phyloP scores from a whole-genome alignment of 192 early-diverging fungal species.

The Backusella tarrabulga region DNA sequence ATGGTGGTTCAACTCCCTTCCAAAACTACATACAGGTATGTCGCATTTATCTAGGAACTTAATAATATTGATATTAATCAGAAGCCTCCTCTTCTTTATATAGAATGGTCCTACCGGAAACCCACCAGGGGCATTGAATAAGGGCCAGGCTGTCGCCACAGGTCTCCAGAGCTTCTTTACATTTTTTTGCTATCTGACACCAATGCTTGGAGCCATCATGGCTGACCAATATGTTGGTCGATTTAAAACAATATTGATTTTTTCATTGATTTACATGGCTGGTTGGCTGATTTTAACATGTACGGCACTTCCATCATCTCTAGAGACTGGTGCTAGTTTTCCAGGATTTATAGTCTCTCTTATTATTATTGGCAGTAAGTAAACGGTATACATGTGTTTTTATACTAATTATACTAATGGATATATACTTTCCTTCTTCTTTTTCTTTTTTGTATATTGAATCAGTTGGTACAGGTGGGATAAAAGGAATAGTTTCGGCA shows the following conservation, averaged over 20 bases:
- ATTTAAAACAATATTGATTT: slow-evolving; percentile 68
- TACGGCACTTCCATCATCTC: slow-evolving; percentile 55
- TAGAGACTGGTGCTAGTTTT: slow-evolving; percentile 51
- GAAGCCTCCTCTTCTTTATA: neutral
- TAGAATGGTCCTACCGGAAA: slow-evolving; percentile 22
- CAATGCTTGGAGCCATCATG: slow-evolving; percentile 55
- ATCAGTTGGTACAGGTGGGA: slow-evolving; percentile 33
- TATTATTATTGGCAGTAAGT: slow-evolving; percentile 53
- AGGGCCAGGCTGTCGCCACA: slow-evolving; percentile 55
- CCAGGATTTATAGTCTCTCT: slow-evolving; percentile 65
- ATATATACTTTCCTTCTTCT: neutral
- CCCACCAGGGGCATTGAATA: slow-evolving; percentile 46
- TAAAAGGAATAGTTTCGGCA: slow-evolving; percentile 37
- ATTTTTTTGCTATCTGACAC: slow-evolving; percentile 62
- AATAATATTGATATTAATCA: neutral
- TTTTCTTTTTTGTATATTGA: neutral
- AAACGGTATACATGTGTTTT: neutral
- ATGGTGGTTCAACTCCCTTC: slow-evolving; percentile 57
- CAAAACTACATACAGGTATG: slow-evolving; percentile 57
- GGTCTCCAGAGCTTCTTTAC: slow-evolving; percentile 59
- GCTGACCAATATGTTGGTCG: slow-evolving; percentile 68
- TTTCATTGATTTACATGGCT: slow-evolving; percentile 61
- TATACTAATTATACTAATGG: neutral
- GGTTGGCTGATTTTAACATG: slow-evolving; percentile 61
- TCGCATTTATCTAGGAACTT: neutral